A percentile compares a stretch with the other conserved stretches of the same genome.
phyloP scores from a whole-genome alignment of 129 eudicot species.

The Centaurea solstitialis region DNA sequence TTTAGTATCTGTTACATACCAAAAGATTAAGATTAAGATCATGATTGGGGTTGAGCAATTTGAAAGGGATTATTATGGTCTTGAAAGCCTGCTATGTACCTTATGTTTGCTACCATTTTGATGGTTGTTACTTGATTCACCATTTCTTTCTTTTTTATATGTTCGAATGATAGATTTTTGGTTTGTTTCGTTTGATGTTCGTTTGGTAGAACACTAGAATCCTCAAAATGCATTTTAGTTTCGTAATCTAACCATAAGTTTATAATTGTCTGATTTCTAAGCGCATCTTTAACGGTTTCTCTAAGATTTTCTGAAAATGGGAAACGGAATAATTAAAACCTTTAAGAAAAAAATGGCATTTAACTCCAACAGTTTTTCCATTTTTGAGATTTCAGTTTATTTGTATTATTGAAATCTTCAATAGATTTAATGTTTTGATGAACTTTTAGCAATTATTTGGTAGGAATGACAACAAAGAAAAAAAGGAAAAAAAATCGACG shows the following conservation, averaged over 20 bases:
- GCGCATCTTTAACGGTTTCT: too few relatives aligned
- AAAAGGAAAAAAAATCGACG: too few relatives aligned
- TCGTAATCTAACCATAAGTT: neutral
- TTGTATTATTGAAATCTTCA: too few relatives aligned
- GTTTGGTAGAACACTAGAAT: neutral
- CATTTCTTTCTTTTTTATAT: neutral
- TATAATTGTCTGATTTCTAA: neutral
- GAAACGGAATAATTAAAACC: too few relatives aligned
- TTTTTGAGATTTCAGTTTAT: neutral
- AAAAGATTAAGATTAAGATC: slow-evolving; percentile 9
- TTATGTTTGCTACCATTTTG: slow-evolving; percentile 11
- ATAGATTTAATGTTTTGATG: too few relatives aligned
- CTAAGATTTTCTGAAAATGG: neutral
- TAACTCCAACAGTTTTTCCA: neutral
- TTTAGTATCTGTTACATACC: slow-evolving; percentile 5
- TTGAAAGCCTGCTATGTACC: neutral
- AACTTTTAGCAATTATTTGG: neutral
- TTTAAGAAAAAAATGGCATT: too few relatives aligned
- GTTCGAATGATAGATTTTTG: neutral
- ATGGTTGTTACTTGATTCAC: neutral
- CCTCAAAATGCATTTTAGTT: neutral
- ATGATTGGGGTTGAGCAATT: slow-evolving; percentile 8
- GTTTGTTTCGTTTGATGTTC: neutral
- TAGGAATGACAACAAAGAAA: too few relatives aligned
- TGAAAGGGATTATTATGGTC: neutral